Evolutionary conservation across 345 rosid species (phyloP).

Genomic region (Carallia pectinifolia): DNA sequence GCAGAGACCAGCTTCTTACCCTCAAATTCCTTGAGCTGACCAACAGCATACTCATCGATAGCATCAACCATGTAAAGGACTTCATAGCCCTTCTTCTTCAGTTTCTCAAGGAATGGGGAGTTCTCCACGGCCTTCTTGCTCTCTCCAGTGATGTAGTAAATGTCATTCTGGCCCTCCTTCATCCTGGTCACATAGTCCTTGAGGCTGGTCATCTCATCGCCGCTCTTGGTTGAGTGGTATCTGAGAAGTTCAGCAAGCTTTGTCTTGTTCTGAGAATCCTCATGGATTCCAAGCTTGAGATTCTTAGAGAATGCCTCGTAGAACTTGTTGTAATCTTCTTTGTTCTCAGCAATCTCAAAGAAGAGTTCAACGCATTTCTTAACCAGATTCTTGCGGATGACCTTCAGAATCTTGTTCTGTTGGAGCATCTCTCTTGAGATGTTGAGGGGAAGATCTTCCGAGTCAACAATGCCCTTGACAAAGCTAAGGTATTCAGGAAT

Average conservation of each 20-base stretch:
- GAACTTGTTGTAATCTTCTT: constrained; percentile 91
- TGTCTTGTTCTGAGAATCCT: constrained; percentile 71
- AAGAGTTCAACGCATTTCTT: constrained; percentile 89
- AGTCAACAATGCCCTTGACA: constrained; percentile 87
- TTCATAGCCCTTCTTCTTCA: constrained; percentile 85
- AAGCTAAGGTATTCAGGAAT: constrained; percentile 84
- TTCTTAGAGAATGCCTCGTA: constrained; percentile 90
- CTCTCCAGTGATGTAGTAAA: constrained; percentile 87
- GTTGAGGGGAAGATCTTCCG: constrained; percentile 89
- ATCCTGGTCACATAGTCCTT: constrained; percentile 92
- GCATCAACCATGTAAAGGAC: constrained; percentile 88
- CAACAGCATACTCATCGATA: constrained; percentile 78
- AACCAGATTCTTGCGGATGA: constrained; percentile 84
- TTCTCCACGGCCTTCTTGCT: constrained; percentile 94
- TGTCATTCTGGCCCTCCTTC: constrained; percentile 87
- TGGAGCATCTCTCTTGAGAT: constrained; percentile 79
- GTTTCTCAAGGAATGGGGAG: constrained; percentile 91
- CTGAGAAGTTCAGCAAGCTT: constrained; percentile 82
- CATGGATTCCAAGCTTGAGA: constrained; percentile 84
- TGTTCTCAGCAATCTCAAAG: constrained; percentile 91
- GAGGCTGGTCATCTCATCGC: constrained; percentile 81
- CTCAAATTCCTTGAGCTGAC: constrained; percentile 87
- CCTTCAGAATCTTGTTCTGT: constrained; percentile 92
- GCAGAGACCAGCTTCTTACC: constrained; percentile 88
- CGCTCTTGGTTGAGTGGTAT: constrained; percentile 92